These are phyloP conservation scores for Fusarium chlamydosporum DNA, from an alignment of 2,329 filamentous ascomycete species.

Conservation along the genomic window DNA sequence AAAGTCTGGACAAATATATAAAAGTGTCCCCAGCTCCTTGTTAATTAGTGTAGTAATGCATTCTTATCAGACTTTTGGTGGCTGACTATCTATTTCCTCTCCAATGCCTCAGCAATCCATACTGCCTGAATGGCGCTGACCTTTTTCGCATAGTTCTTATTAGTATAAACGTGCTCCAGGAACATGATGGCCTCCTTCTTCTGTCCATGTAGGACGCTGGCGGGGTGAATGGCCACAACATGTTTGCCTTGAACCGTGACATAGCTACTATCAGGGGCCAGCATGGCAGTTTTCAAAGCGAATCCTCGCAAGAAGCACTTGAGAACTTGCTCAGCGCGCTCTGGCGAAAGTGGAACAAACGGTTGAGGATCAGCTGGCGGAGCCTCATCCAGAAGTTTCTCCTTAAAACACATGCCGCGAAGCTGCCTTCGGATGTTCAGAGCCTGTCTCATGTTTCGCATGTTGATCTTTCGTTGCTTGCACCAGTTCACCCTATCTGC, in stretches of 20 bases:
- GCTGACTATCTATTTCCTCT: conserved; percentile 46
- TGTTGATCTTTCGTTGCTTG: conserved; percentile 68
- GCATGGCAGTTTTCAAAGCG: conserved; percentile 70
- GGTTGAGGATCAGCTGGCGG: conserved; percentile 68
- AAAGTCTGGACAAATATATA: not conserved
- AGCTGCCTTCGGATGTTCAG: conserved; percentile 74
- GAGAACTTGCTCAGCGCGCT: conserved; percentile 67
- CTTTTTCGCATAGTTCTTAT: conserved; percentile 76
- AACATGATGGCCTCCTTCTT: conserved; percentile 79
- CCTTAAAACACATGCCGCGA: conserved; percentile 67
- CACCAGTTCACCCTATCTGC: conserved; percentile 71
- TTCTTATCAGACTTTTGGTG: not conserved
- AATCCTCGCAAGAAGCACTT: conserved; percentile 75
- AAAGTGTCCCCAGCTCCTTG: not conserved
- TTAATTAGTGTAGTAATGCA: not conserved
- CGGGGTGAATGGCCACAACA: conserved; percentile 72
- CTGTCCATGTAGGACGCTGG: conserved; percentile 72
- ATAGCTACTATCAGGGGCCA: conserved; percentile 73
- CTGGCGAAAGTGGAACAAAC: conserved; percentile 68
- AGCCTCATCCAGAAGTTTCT: conserved; percentile 63
- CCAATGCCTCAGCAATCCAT: conserved; percentile 70
- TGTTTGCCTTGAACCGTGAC: conserved; percentile 72
- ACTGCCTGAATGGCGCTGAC: conserved; percentile 72
- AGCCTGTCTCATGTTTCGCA: conserved; percentile 73
- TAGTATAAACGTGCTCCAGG: conserved; percentile 75